Evolutionary conservation across 2,329 filamentous ascomycete species (phyloP), one percentile per base, ranked within the genome.

Genomic region (Ophiocordyceps camponoti-rufipedis): DNA sequence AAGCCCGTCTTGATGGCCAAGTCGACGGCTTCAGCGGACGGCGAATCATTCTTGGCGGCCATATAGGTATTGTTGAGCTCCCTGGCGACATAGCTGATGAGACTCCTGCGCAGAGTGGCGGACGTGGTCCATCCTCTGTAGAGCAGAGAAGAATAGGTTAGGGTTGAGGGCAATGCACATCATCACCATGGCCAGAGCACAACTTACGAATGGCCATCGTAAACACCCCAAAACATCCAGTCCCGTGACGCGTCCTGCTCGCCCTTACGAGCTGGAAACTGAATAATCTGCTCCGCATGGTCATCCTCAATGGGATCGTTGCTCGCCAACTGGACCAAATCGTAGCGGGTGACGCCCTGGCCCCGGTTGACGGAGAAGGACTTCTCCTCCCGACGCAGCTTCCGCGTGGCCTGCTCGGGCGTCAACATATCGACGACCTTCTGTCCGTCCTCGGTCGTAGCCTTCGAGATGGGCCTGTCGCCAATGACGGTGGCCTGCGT

Each of bases 141-240:
- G 12, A 10, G 14, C 11, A 10, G 10, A 14, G 23, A 31, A 23
- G 23, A 28, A 23, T 4, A 13, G 18, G 13, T 18, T 3, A 42
- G 19, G 2, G 5, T 5, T 5, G 32, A 33, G 10, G 31, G n/a
- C 5, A 14, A 35, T 13, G n/a, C 6, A 12, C 5, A 12, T 14
- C 12, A 14, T 35, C 5, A 12, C 12, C 35, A 16, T 38, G 7
- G 7, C 9, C 14, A 16, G 14, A 16, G 35, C 9, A 8, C n/a
- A 38, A 73, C 75, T 63, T 68, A 89, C 85, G 85, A 85, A 63
- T 98, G 91, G 0, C 91, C 91, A 58, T 98, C 91, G 62, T 96
- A 98, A 16, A 98, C 88, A 47, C 88, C 91, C 91, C 93, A 98
- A 62, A 98, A 98, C 87, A 96, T 96, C 91, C 91, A 98, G 63